Conservation (phyloP, 148 eudicot genomes). For the Drosera capensis region DNA sequence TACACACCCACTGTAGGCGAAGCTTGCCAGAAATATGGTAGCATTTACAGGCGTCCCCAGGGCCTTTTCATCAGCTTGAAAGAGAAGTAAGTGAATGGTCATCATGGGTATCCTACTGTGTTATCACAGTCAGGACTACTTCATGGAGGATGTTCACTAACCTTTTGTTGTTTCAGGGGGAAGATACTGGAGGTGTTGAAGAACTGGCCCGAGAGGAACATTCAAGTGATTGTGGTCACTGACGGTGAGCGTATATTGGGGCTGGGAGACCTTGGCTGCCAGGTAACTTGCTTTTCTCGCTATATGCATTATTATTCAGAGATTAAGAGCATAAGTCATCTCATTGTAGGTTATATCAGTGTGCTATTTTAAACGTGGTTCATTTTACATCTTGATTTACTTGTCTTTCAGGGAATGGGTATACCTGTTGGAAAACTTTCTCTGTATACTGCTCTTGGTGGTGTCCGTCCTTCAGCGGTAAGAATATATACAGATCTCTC, state of each 20-base stretch:
- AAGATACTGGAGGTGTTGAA: constrained; percentile 66
- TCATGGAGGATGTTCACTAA: not conserved
- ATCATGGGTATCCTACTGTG: not conserved
- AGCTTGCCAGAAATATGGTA: constrained; percentile 98
- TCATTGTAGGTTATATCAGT: not conserved
- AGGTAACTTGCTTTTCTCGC: constrained; percentile 25
- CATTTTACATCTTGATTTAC: constrained; percentile 8
- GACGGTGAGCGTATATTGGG: no score
- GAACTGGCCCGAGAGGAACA: constrained; percentile 79
- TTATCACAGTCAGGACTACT: not conserved
- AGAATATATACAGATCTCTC: constrained; percentile 5
- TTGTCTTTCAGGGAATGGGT: constrained; percentile 99
- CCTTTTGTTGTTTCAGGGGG: constrained; percentile 41
- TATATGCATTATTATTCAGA: not conserved
- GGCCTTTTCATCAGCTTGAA: constrained; percentile 83
- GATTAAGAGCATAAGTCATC: not conserved
- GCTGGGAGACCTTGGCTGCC: constrained; percentile 97
- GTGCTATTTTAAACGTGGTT: not conserved
- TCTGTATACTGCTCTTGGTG: constrained; percentile 91
- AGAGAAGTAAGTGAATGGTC: constrained; percentile 46
- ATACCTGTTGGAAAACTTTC: constrained; percentile 95
- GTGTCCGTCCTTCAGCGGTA: constrained; percentile 94
- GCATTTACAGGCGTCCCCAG: constrained; percentile 83
- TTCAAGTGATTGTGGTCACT: constrained; percentile 90
- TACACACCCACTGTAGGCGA: constrained; percentile 91